Evolutionary conservation across 441 rosid genomes (phyloP), one percentile per base, ranked within the genome.

Genomic region (Gossypium schwendimanii): DNA sequence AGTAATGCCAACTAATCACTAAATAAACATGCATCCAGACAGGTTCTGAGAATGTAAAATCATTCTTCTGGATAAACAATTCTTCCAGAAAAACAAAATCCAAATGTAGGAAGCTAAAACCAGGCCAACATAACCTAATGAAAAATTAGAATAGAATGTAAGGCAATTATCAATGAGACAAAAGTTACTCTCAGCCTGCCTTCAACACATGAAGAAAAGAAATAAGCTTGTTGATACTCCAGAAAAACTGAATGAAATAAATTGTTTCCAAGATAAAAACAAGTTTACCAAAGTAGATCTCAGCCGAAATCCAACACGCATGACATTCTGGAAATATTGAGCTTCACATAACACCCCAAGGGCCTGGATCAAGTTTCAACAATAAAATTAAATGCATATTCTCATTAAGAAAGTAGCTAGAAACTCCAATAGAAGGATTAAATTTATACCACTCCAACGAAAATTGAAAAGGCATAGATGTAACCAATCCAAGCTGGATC

Each of bases 401-500:
- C 50, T 61, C 28, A 47, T 63, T 62, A 74, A 64, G 9, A 23
- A 67, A 7, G 20, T 12, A 36, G 44, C 21, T 28, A 70, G 33
- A 70, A 70, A 15, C 50, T 21, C 64, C 14, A 70, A 14, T 39
- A 50, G 63, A 72, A 61, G 20, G n/a, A 62, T 20, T 61, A 9
- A 61, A 12, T 73, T 76, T 96, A 53, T 96, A 96, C 99, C 97
- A 93, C 99, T 77, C 99, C 99, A 75, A 74, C 87, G 76, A 93
- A 88, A 72, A 96, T 96, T 75, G 84, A 81, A 81, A 93, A 84
- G 75, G 99, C 98, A 71, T 89, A 96, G 83, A 94, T 73, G 77
- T 94, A 96, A 61, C 99, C 99, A 61, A 87, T 87, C 97, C 91
- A 94, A 65, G 98, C 96, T 66, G 98, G 96, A 81, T 89, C 96